Evolutionary conservation across 1,139 yeast genomes (phyloP), one percentile per base, ranked within the genome.

Genomic region (Debaryomyces subglobosus): DNA sequence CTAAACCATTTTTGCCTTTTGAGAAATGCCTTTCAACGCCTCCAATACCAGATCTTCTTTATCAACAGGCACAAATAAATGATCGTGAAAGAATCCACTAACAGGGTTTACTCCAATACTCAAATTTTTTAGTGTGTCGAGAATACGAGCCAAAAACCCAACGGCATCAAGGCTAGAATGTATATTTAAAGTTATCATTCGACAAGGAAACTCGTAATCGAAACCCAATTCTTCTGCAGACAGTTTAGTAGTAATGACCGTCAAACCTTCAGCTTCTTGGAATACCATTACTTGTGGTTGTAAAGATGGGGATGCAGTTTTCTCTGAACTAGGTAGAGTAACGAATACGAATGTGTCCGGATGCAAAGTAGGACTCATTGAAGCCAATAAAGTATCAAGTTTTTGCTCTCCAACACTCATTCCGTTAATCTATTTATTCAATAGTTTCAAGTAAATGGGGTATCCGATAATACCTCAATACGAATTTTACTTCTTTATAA

Each of bases 151-250:
- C 30, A 38, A 38, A 16, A 38, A 38, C n/a, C 41, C 41, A 1
- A 38, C 41, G 4, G 41, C 41, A 24, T 38, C 41, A 29, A 38
- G 41, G 8, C 41, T 38, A 10, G 41, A 38, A n/a, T 38, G 41
- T n/a, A 38, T 21, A 21, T 38, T 38, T 38, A 38, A 25, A n/a
- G 29, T 38, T 24, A 38, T 16, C 41, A 38, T 38, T 9, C 41
- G 41, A 25, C 32, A 38, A 5, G 29, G 41, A 27, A 38, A 38
- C 6, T 32, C 27, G 29, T 38, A 38, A 20, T 38, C 8, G n/a
- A 21, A 27, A 18, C 30, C 29, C 47, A 50, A 49, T 16, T 48
- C 51, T 27, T 35, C 51, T 37, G 43, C 41, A 24, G 41, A 7
- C 13, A 12, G 32, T 38, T 24, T 24, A 5, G 41, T n/a, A 4